Conservation (phyloP, 179 eudicot species). For the Silene noctiflora region DNA sequence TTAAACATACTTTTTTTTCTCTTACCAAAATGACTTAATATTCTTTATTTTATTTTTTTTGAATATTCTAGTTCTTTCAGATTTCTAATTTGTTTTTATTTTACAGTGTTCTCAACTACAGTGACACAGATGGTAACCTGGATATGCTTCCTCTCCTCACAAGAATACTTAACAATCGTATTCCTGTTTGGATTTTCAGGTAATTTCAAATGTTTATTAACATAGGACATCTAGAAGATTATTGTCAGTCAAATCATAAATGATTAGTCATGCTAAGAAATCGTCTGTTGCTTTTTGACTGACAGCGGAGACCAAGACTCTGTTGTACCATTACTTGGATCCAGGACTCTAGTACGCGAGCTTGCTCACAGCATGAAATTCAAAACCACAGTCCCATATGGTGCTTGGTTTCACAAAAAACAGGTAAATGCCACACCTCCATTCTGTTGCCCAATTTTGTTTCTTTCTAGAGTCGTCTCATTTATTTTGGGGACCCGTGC, state of each 20-base stretch:
- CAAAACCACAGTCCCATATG: conserved; percentile 76
- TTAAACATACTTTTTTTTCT: background rate
- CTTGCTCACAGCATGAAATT: conserved; percentile 67
- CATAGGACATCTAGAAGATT: background rate
- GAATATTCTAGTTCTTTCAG: background rate
- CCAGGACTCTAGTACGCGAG: conserved; percentile 88
- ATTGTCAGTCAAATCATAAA: background rate
- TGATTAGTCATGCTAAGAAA: background rate
- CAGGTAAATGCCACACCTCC: conserved; percentile 45
- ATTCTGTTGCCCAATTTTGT: background rate
- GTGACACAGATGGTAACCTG: conserved; percentile 57
- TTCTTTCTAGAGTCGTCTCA: background rate
- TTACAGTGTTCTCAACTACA: conserved; percentile 63
- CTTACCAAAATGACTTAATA: background rate
- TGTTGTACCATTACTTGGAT: conserved; percentile 91
- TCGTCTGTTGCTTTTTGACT: background rate
- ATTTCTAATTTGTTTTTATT: conserved; percentile 11
- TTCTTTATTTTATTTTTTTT: background rate
- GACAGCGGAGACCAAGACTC: conserved; percentile 95
- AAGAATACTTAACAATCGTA: conserved; percentile 47
- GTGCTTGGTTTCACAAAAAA: conserved; percentile 83
- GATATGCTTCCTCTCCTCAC: conserved; percentile 79
- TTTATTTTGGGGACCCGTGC: background rate
- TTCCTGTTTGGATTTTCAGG: conserved; percentile 92
- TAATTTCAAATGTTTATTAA: conserved; percentile 20